Base-by-base conservation (phyloP, 164 flowering plant species). In the Paratinospora sagittata region DNA sequence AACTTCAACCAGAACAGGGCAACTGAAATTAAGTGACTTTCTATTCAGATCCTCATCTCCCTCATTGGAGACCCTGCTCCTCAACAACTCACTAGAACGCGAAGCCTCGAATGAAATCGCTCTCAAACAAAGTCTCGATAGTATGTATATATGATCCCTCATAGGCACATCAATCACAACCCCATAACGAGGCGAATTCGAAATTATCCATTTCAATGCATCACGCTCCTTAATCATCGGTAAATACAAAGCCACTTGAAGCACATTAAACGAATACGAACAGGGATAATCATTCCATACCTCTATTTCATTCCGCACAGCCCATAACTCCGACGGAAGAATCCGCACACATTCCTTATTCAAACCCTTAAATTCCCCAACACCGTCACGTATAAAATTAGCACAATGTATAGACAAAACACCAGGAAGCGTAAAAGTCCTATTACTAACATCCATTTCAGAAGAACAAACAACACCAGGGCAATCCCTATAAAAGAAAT, bases 321-420 rank as follows among this genome's bases (percentile, higher is more conserved):
- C 74, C 88, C 83, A 87, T 23, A 84, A 58, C 64, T 90, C 97
- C 11, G 97, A 91, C 0, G 90, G 87, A 74, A 91, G 85, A 70
- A 90, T 63, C 70, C 76, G 76, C 67, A 80, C 34, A 64, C 71
- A 52, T 21, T 33, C 67, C 19, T 52, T 49, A 6, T 65, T 39
- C 27, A 72, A 36, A 26, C 27, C 71, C 36, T 62, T 70, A 16
- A 10, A 66, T 37, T 67, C 79, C 16, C 47, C n/a, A n/a, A 43
- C 65, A 66, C 64, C 34, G 52, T 9, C 34, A 74, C 72, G 24
- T 5, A 52, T 66, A 70, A 82, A 77, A 74, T 87, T 80, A 3
- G 77, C 86, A 70, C 97, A 92, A 71, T 88, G 89, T 8, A 69
- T 64, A 0, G 79, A 82, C 47, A 95, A 78, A 72, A 86, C 66